These are phyloP conservation scores for Dothistroma pini DNA, from an alignment of 2,329 filamentous ascomycete species.

Conservation along the genomic window DNA sequence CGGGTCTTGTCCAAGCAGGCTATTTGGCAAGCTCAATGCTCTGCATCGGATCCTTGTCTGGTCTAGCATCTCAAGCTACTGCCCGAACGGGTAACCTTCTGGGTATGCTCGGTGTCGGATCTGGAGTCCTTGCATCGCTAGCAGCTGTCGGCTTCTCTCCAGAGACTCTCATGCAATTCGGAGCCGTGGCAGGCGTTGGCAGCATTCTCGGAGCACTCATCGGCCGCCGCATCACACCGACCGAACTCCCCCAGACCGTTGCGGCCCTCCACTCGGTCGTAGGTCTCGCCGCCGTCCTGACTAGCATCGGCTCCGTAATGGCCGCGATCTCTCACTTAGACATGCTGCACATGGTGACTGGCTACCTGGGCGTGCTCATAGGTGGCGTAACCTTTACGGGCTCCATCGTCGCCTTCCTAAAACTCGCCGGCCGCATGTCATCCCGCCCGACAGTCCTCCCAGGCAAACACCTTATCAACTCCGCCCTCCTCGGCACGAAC, in stretches of 20 bases:
- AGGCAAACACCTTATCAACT: slow-evolving; percentile 72
- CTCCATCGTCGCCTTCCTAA: slow-evolving; percentile 84
- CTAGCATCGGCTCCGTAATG: slow-evolving; percentile 83
- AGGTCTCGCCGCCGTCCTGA: slow-evolving; percentile 81
- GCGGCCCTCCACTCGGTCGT: slow-evolving; percentile 88
- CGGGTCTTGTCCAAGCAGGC: slow-evolving; percentile 79
- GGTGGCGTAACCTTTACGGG: slow-evolving; percentile 83
- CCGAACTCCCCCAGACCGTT: slow-evolving; percentile 83
- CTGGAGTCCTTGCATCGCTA: slow-evolving; percentile 78
- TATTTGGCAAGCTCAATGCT: slow-evolving; percentile 81
- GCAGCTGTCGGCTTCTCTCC: slow-evolving; percentile 75
- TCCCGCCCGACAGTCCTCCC: slow-evolving; percentile 70
- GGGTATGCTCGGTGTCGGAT: slow-evolving; percentile 78
- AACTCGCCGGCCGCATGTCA: slow-evolving; percentile 77
- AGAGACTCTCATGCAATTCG: slow-evolving; percentile 76
- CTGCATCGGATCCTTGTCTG: slow-evolving; percentile 79
- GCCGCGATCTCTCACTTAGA: slow-evolving; percentile 62
- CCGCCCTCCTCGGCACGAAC: slow-evolving; percentile 69
- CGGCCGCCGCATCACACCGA: slow-evolving; percentile 81
- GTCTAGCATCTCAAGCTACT: slow-evolving; percentile 76
- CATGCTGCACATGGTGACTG: slow-evolving; percentile 78
- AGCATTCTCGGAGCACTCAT: slow-evolving; percentile 69
- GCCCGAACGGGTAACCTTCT: slow-evolving; percentile 82
- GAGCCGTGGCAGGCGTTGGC: slow-evolving; percentile 69
- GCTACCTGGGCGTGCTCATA: slow-evolving; percentile 81